A percentile compares a stretch with the other conserved stretches of the same genome.
phyloP scores from a whole-genome alignment of 2,329 filamentous ascomycete species.

The Fusarium sp. region DNA sequence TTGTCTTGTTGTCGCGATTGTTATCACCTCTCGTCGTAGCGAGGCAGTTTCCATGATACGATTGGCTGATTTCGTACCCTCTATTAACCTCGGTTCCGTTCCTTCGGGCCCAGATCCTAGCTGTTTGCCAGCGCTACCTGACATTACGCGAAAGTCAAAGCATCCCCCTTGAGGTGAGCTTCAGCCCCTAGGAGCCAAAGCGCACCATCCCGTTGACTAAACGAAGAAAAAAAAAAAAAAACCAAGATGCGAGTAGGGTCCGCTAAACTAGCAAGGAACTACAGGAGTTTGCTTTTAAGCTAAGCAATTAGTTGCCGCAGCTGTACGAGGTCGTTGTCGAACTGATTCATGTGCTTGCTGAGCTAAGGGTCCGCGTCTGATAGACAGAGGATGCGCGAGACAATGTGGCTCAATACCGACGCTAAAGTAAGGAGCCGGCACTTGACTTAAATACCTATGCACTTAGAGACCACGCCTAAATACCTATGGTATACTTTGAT shows the following conservation, averaged over 20 bases:
- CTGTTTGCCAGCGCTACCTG: not conserved
- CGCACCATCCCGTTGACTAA: not conserved
- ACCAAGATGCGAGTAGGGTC: not conserved
- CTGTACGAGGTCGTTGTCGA: not conserved
- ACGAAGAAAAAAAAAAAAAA: not conserved
- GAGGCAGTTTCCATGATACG: not conserved
- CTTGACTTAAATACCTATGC: not conserved
- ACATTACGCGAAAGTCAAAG: conserved; percentile 2
- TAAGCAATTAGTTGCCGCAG: conserved; percentile 1
- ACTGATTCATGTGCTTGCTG: conserved; percentile 7
- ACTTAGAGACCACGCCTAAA: not conserved
- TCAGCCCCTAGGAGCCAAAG: not conserved
- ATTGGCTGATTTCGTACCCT: not conserved
- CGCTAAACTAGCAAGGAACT: not conserved
- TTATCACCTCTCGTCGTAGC: not conserved
- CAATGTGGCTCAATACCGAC: conserved; percentile 20
- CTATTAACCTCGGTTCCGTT: conserved; percentile 20
- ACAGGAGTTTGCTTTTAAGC: not conserved
- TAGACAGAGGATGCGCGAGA: not conserved
- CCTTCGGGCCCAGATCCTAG: conserved; percentile 18
- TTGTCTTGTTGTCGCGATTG: not conserved
- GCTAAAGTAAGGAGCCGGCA: conserved; percentile 21
- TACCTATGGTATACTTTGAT: no score
- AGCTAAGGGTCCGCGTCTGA: not conserved
- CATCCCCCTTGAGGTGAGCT: not conserved